A percentile compares a stretch with the other conserved stretches of the same genome.
These are phyloP conservation scores for Toxicodendron radicans DNA, from an alignment of 345 rosid species.

Conservation along the genomic window DNA sequence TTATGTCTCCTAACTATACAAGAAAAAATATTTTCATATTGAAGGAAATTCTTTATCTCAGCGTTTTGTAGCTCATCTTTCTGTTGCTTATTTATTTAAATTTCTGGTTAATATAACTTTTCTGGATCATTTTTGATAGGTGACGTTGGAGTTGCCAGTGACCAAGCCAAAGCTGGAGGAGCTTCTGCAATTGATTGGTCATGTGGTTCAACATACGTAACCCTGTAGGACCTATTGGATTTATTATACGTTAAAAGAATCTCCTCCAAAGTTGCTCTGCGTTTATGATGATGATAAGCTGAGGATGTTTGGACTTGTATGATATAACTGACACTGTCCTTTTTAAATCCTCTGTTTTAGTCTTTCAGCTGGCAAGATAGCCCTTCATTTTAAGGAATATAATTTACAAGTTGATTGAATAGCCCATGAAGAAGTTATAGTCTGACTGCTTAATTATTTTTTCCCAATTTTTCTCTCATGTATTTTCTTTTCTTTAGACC, in stretches of 20 bases:
- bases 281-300: constrained; percentile 8
- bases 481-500: neutral
- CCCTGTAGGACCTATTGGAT: constrained; percentile 13
- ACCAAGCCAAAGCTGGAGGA: constrained; percentile 49
- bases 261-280: constrained; percentile 4
- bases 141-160: constrained; percentile 61
- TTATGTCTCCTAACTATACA: constrained; percentile 3
- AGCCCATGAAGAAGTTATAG: neutral
- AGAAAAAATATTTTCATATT: neutral
- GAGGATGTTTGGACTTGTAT: constrained; percentile 1
- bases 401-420: neutral
- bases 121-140: constrained; percentile 37
- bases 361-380: neutral
- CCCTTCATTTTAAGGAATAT: neutral
- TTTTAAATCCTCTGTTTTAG: neutral
- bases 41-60: neutral
- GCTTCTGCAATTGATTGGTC: constrained; percentile 39
- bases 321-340: neutral
- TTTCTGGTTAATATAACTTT: neutral
- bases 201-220: constrained; percentile 33
- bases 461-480: neutral
- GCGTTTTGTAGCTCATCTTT: constrained; percentile 10
- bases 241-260: constrained; percentile 15
- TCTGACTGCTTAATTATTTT: neutral
- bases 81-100: neutral